phyloP scores from a whole-genome alignment of 148 eudicot genomes.

The Nepenthes mirabilis region DNA sequence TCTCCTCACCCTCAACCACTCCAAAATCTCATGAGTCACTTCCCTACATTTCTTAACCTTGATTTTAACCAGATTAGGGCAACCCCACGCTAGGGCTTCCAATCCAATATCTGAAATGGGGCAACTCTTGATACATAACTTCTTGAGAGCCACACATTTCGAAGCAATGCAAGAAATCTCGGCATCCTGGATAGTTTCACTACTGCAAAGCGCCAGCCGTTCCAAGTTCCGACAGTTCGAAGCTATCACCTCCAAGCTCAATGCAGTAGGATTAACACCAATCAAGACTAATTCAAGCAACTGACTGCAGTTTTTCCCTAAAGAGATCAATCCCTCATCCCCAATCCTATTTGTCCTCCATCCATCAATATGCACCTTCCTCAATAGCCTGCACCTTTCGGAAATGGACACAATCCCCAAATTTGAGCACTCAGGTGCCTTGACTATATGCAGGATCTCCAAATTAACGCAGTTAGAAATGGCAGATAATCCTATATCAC shows the following conservation, averaged over 20 bases:
- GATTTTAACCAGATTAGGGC: slow-evolving; percentile 72
- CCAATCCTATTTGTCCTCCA: slow-evolving; percentile 88
- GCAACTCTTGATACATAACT: slow-evolving; percentile 72
- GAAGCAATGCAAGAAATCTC: slow-evolving; percentile 59
- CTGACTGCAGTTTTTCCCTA: slow-evolving; percentile 46
- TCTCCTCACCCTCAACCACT: slow-evolving; percentile 42
- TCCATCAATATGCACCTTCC: slow-evolving; percentile 81
- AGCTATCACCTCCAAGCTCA: slow-evolving; percentile 45
- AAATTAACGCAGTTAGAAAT: slow-evolving; percentile 29
- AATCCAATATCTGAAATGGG: slow-evolving; percentile 60
- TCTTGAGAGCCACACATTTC: slow-evolving; percentile 57
- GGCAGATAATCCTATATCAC: slow-evolving; percentile 48
- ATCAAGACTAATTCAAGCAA: slow-evolving; percentile 67
- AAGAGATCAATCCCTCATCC: slow-evolving; percentile 45
- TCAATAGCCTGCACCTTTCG: slow-evolving; percentile 48
- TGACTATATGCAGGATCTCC: slow-evolving; percentile 65
- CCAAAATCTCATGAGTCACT: slow-evolving; percentile 47
- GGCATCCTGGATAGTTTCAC: slow-evolving; percentile 66
- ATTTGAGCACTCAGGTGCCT: slow-evolving; percentile 61
- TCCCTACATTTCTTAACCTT: slow-evolving; percentile 76
- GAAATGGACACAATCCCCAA: slow-evolving; percentile 40
- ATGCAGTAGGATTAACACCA: slow-evolving; percentile 43
- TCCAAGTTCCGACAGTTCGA: slow-evolving; percentile 48
- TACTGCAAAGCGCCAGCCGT: slow-evolving; percentile 63
- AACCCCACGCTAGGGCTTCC: slow-evolving; percentile 52